Evolutionary conservation across 768 basidiomycete species (phyloP).

Genomic region (Tylopilus cervinicoccineus): DNA sequence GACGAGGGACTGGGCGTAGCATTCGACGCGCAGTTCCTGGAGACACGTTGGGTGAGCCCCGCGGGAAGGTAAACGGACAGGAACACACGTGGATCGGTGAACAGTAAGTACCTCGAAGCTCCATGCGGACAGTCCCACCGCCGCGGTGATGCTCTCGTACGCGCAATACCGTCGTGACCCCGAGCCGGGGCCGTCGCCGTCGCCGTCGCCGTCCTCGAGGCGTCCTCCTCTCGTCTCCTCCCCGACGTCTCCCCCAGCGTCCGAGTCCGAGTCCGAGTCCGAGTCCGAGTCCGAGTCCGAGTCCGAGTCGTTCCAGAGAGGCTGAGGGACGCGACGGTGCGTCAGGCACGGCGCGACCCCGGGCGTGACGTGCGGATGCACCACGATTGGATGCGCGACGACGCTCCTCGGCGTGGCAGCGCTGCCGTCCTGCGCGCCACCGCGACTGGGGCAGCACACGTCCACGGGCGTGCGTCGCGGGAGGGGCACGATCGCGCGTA

Average conservation of each 20-base stretch:
- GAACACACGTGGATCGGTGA: not conserved
- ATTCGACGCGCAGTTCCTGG: conserved; percentile 28
- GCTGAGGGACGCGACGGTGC: too few species aligned
- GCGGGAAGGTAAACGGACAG: not conserved
- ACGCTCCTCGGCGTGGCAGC: not conserved
- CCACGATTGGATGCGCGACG: too few species aligned
- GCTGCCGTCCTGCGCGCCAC: not conserved
- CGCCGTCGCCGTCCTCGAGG: not conserved
- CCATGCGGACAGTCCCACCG: conserved; percentile 18
- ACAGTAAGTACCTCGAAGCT: conserved; percentile 35
- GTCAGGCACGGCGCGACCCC: too few species aligned
- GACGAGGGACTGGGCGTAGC: conserved; percentile 28
- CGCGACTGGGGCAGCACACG: not conserved
- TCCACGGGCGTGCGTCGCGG: conserved; percentile 12
- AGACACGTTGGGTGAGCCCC: not conserved
- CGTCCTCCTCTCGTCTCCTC: not conserved
- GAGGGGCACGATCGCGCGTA: conserved; percentile 22
- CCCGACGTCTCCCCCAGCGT: not conserved
- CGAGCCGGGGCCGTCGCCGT: too few species aligned
- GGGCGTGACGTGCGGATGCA: too few species aligned
- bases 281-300: too few species aligned
- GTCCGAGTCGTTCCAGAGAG: too few species aligned
- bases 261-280: not conserved
- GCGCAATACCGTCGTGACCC: conserved; percentile 4
- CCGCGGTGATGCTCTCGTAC: conserved; percentile 29